Conservation (phyloP, 257 asterid species). For the Catharanthus roseus region DNA sequence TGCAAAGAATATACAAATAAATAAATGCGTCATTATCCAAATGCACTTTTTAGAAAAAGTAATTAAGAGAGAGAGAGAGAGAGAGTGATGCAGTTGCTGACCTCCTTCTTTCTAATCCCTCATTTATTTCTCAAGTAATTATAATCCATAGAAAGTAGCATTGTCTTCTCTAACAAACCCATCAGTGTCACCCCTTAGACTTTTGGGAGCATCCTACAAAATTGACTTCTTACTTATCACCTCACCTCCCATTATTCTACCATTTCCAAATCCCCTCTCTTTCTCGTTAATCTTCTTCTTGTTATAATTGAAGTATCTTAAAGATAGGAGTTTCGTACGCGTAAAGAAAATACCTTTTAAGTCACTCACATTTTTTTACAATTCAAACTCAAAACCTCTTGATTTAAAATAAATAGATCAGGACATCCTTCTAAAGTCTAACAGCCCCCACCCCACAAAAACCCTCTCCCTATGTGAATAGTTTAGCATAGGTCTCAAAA, state of each 20-base stretch:
- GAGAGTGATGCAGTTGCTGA: constrained; percentile 50
- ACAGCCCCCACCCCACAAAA: no score
- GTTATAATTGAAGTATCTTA: no score
- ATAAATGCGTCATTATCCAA: constrained; percentile 27
- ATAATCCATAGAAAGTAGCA: constrained; percentile 13
- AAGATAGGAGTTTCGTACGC: no score
- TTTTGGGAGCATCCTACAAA: constrained; percentile 42
- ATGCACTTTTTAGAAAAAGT: constrained; percentile 35
- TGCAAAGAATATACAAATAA: constrained; percentile 21
- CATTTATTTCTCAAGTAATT: constrained; percentile 16
- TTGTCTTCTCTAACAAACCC: constrained; percentile 52
- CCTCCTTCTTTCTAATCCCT: constrained; percentile 33
- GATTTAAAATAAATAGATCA: no score
- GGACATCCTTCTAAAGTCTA: no score
- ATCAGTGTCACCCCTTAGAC: no score
- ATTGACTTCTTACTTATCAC: constrained; percentile 33
- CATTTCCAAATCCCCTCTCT: no score
- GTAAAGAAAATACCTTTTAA: no score
- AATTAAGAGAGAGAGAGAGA: constrained; percentile 26
- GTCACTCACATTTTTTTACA: no score
- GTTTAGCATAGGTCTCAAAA: neutral
- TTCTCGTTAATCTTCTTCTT: no score
- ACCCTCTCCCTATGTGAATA: no score
- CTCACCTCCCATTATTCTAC: neutral
- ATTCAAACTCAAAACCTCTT: no score